Evolutionary conservation across 441 rosid genomes (phyloP).

Genomic region (Flueggea neowawraea): DNA sequence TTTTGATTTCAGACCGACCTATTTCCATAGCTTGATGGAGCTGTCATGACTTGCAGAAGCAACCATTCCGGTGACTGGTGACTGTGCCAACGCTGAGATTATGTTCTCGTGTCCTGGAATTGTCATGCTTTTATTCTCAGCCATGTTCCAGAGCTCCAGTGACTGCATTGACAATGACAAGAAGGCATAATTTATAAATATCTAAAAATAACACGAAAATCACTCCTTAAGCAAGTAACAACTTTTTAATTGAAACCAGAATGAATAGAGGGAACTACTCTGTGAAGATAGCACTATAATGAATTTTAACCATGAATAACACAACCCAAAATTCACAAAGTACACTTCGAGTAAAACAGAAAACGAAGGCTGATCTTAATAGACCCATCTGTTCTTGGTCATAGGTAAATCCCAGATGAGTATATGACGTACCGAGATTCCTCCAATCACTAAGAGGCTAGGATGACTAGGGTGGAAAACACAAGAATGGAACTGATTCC

Average conservation of each 20-base stretch:
- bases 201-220: too few relatives aligned
- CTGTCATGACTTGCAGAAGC: conserved; percentile 74
- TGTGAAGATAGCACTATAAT: too few relatives aligned
- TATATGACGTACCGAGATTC: conserved; percentile 38
- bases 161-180: conserved; percentile 35
- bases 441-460: conserved; percentile 58
- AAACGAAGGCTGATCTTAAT: too few relatives aligned
- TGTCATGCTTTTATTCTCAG: conserved; percentile 52
- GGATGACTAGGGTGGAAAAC: conserved; percentile 63
- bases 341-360: too few relatives aligned
- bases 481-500: conserved; percentile 63
- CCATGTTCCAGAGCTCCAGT: conserved; percentile 64
- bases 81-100: conserved; percentile 54
- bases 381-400: too few relatives aligned
- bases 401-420: background rate
- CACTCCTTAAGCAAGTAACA: too few relatives aligned
- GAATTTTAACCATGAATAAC: too few relatives aligned
- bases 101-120: conserved; percentile 50
- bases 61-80: conserved; percentile 45
- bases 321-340: too few relatives aligned
- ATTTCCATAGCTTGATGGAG: conserved; percentile 70
- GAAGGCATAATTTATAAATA: background rate
- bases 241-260: background rate
- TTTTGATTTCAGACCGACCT: background rate
- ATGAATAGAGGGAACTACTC: background rate